phyloP scores from a whole-genome alignment of 208 protist species.

The Trypanosoma vivax region DNA sequence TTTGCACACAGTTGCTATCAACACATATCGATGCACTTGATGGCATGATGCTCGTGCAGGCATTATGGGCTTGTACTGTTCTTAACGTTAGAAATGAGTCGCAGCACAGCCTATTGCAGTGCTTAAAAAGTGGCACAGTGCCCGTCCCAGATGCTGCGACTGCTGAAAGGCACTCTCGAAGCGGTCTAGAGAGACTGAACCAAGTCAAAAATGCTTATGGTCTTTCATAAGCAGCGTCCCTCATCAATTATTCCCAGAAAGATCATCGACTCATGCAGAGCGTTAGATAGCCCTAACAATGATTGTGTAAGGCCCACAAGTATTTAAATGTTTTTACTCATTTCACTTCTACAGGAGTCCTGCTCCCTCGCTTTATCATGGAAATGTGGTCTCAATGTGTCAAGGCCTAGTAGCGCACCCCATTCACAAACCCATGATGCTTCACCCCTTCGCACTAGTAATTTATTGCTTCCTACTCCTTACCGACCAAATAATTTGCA shows the following conservation, averaged over 20 bases:
- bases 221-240: not conserved
- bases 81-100: slow-evolving; percentile 82
- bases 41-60: slow-evolving; percentile 38
- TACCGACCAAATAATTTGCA: too few relatives aligned
- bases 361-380: too few relatives aligned
- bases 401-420: too few relatives aligned
- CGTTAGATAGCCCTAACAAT: too few relatives aligned
- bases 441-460: too few relatives aligned
- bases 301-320: too few relatives aligned
- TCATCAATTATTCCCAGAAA: not conserved
- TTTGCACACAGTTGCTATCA: slow-evolving; percentile 57
- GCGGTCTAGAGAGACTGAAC: slow-evolving; percentile 16
- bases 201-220: slow-evolving; percentile 23
- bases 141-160: slow-evolving; percentile 7
- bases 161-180: slow-evolving; percentile 7
- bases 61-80: slow-evolving; percentile 65
- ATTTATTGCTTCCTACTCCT: too few relatives aligned
- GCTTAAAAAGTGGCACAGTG: slow-evolving; percentile 13
- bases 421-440: too few relatives aligned
- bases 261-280: too few relatives aligned
- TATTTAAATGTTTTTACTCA: too few relatives aligned
- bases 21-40: slow-evolving; percentile 41
- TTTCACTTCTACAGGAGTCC: too few relatives aligned
- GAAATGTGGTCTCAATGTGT: too few relatives aligned
- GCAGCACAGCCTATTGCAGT: slow-evolving; percentile 56